phyloP scores from a whole-genome alignment of 2,329 filamentous ascomycete species.

The Xylariales sp. region DNA sequence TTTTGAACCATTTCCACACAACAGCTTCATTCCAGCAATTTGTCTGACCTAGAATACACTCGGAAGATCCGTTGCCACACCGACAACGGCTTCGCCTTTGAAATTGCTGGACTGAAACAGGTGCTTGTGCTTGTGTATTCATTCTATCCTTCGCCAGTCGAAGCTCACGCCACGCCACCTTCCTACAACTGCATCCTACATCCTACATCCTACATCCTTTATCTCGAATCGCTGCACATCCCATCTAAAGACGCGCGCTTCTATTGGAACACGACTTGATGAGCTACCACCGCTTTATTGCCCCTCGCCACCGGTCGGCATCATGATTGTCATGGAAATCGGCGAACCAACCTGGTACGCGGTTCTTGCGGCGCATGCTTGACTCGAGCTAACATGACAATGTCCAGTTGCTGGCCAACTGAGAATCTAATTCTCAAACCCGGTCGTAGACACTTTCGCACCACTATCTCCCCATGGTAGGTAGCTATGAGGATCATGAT shows the following conservation, averaged over 20 bases:
- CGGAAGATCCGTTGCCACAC: neutral
- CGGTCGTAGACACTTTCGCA: slow-evolving; percentile 63
- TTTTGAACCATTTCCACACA: too few relatives aligned
- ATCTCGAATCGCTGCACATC: neutral
- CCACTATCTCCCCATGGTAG: slow-evolving; percentile 61
- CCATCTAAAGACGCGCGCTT: neutral
- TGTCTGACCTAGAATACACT: neutral
- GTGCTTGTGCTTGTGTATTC: neutral
- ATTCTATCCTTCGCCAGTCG: neutral
- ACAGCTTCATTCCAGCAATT: neutral
- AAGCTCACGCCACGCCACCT: neutral
- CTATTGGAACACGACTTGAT: slow-evolving; percentile 8
- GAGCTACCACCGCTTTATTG: neutral
- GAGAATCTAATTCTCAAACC: slow-evolving; percentile 57
- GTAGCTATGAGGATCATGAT: slow-evolving; percentile 26
- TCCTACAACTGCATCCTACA: neutral
- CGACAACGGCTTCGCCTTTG: too few relatives aligned
- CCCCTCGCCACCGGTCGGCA: slow-evolving; percentile 8
- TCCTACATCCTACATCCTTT: neutral
- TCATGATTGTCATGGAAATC: slow-evolving; percentile 1
- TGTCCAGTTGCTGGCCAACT: slow-evolving; percentile 56
- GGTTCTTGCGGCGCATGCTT: too few relatives aligned
- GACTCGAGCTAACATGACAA: too few relatives aligned
- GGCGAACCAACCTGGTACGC: too few relatives aligned
- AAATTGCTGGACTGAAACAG: neutral